Percentiles rank a stretch among this genome's conserved stretches.
Evolutionary conservation across 768 basidiomycete genomes (phyloP).

Genomic region (Amanita subjunquillea): DNA sequence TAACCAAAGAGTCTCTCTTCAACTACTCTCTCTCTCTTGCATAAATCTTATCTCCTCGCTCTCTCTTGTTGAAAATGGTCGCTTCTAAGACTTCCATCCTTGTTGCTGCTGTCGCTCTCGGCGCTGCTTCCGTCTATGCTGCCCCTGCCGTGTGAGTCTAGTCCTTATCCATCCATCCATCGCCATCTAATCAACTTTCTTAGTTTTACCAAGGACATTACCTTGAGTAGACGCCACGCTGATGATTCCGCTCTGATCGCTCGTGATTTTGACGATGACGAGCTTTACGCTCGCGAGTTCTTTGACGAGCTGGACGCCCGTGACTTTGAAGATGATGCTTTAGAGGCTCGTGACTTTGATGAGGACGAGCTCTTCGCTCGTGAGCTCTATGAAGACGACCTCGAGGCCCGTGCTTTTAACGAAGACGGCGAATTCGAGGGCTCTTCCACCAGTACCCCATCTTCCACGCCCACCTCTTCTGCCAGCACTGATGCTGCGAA

Average conservation of each 20-base stretch:
- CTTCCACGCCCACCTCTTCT: no score
- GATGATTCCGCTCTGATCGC: no score
- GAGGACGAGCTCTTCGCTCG: background rate
- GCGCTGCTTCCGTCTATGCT: background rate
- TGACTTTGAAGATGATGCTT: background rate
- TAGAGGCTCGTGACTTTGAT: background rate
- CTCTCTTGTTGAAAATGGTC: background rate
- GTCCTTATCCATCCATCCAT: no score
- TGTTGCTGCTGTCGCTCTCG: background rate
- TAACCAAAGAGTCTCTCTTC: background rate
- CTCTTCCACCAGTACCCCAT: no score
- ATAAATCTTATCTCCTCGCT: background rate
- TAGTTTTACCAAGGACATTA: no score
- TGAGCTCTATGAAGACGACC: background rate
- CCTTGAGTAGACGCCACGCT: no score
- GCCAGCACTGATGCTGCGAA: no score
- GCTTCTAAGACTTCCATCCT: conserved; percentile 3
- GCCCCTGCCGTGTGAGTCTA: background rate
- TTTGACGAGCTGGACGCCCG: background rate
- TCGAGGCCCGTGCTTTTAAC: background rate
- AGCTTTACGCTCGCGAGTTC: no score
- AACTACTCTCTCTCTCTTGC: background rate
- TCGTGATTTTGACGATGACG: no score
- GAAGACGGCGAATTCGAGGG: background rate
- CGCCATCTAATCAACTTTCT: no score